Evolutionary conservation across 371 early-diverging fungal species (phyloP).

Genomic region (Mucor ambiguus): DNA sequence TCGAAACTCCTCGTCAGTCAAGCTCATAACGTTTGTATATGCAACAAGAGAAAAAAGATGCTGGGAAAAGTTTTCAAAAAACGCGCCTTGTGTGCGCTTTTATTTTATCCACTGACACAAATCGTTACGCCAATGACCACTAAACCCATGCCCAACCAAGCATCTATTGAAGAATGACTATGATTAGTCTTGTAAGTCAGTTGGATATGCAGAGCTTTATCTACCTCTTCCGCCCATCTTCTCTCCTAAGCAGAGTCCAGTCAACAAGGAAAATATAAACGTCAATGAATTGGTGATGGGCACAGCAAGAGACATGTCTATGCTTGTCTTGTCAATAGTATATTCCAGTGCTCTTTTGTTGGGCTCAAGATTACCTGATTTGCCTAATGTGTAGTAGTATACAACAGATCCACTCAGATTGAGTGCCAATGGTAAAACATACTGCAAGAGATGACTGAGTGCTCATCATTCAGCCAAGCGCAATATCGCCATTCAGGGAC

Average conservation of each 20-base stretch:
- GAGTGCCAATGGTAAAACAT: conserved; percentile 81
- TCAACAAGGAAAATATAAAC: conserved; percentile 81
- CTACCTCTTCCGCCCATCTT: conserved; percentile 58
- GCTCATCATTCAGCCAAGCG: background rate
- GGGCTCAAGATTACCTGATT: conserved; percentile 51
- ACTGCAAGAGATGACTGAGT: conserved; percentile 42
- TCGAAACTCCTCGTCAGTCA: conserved; percentile 43
- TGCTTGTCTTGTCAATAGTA: background rate
- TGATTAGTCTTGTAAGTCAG: background rate
- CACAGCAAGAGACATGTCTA: conserved; percentile 90
- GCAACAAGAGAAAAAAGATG: background rate
- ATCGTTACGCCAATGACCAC: conserved; percentile 68
- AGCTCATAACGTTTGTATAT: conserved; percentile 4
- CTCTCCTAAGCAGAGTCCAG: conserved; percentile 83
- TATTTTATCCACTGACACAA: conserved; percentile 53
- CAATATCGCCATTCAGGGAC: background rate
- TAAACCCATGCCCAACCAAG: conserved; percentile 68
- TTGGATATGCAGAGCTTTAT: background rate
- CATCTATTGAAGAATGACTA: conserved; percentile 23
- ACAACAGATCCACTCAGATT: conserved; percentile 90
- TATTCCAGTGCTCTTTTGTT: background rate
- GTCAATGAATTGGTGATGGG: conserved; percentile 92
- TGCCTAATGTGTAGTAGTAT: conserved; percentile 89
- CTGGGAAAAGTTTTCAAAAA: conserved; percentile 1
- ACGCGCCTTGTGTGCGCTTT: too few species aligned